These are phyloP conservation scores for Eutrema yunnanense DNA, from an alignment of 345 rosid species.

Conservation along the genomic window DNA sequence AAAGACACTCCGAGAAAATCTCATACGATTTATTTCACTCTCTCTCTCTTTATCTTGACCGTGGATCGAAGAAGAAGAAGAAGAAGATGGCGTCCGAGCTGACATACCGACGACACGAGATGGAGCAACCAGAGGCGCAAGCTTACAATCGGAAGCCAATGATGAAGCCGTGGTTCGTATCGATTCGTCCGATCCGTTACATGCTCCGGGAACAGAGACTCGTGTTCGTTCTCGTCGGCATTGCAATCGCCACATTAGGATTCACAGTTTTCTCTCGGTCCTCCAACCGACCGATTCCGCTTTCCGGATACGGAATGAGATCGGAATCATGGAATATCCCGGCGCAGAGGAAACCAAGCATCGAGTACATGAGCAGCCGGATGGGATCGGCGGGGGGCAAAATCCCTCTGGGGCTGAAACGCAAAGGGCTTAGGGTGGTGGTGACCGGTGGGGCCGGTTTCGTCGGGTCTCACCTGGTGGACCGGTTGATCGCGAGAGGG, in stretches of 20 bases:
- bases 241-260: constrained; percentile 68
- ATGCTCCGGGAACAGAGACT: constrained; percentile 92
- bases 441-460: constrained; percentile 99
- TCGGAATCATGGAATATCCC: constrained; percentile 16
- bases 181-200: constrained; percentile 65
- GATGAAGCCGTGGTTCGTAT: constrained; percentile 64
- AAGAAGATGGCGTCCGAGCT: constrained; percentile 71
- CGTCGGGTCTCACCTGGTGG: constrained; percentile 96
- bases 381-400: constrained; percentile 49
- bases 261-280: constrained; percentile 53
- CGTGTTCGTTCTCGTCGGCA: constrained; percentile 74
- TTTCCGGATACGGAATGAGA: constrained; percentile 27
- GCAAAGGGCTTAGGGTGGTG: constrained; percentile 75
- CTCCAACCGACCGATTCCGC: constrained; percentile 2
- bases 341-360: constrained; percentile 21
- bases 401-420: constrained; percentile 78
- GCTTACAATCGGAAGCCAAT: constrained; percentile 61
- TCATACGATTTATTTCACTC: background rate
- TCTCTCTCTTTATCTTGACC: background rate
- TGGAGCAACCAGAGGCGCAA: constrained; percentile 39
- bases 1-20: background rate
- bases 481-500: constrained; percentile 83
- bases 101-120: constrained; percentile 72
- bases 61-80: constrained; percentile 2
- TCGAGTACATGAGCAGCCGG: constrained; percentile 26